Evolutionary conservation across 305 asterid genomes (phyloP).

Genomic region (Salvia sclarea): DNA sequence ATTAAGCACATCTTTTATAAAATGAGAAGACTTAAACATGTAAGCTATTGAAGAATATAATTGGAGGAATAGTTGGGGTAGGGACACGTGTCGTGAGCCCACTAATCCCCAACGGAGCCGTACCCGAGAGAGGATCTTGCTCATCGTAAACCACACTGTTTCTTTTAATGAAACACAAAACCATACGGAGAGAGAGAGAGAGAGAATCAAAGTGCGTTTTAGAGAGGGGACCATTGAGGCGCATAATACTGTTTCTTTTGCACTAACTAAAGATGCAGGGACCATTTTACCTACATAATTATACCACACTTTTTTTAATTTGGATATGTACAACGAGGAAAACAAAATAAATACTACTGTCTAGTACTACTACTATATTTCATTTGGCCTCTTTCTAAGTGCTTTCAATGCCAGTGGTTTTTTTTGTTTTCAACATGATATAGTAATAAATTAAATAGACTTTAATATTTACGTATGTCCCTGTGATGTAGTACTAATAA

Average conservation of each 20-base stretch:
- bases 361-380: too few relatives aligned
- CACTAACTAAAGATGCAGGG: not conserved
- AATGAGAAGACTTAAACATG: too few relatives aligned
- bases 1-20: too few relatives aligned
- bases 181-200: constrained; percentile 22
- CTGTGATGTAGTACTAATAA: too few relatives aligned
- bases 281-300: not conserved
- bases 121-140: constrained; percentile 24
- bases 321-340: not conserved
- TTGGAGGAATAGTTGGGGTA: not conserved
- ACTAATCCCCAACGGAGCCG: not conserved
- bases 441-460: too few relatives aligned
- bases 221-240: constrained; percentile 24
- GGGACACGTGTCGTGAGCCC: constrained; percentile 17
- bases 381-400: too few relatives aligned
- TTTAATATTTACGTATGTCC: too few relatives aligned
- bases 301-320: not conserved
- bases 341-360: not conserved
- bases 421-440: not conserved
- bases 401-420: too few relatives aligned
- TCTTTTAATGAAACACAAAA: constrained; percentile 70
- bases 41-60: too few relatives aligned
- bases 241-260: not conserved
- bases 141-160: constrained; percentile 50
- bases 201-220: not conserved